phyloP scores from a whole-genome alignment of 2,329 filamentous ascomycete genomes.

The Ceratocystis colombiana region DNA sequence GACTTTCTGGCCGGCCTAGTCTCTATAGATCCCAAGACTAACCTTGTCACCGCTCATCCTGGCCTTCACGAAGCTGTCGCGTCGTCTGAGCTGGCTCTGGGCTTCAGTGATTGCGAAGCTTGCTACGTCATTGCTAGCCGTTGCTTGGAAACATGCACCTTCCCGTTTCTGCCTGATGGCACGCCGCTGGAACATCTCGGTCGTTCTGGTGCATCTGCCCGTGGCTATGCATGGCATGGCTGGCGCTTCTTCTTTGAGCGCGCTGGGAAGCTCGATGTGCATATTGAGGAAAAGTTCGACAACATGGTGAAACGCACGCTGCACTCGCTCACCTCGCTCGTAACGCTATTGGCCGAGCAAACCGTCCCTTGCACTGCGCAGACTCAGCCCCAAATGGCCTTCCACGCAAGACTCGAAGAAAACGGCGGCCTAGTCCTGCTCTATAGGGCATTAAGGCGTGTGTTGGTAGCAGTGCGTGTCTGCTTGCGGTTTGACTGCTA shows the following conservation, averaged over 20 bases:
- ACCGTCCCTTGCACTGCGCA: constrained; percentile 23
- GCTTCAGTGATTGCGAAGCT: constrained; percentile 23
- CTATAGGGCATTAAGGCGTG: constrained; percentile 19
- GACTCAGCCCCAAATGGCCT: constrained; percentile 21
- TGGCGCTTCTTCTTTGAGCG: constrained; percentile 25
- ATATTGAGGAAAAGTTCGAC: constrained; percentile 25
- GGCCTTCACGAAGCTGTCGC: constrained; percentile 23
- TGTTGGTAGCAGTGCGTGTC: constrained; percentile 20
- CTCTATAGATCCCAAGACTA: constrained; percentile 7
- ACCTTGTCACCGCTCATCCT: constrained; percentile 11
- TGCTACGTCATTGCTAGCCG: constrained; percentile 25
- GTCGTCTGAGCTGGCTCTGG: constrained; percentile 16
- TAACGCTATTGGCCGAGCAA: constrained; percentile 23
- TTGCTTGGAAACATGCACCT: constrained; percentile 24
- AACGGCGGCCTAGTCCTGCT: constrained; percentile 23
- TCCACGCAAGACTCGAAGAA: constrained; percentile 23
- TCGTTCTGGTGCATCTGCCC: constrained; percentile 12
- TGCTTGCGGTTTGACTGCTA: constrained; percentile 24
- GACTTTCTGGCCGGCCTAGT: constrained; percentile 19
- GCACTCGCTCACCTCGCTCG: constrained; percentile 23
- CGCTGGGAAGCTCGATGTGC: constrained; percentile 22
- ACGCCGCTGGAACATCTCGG: constrained; percentile 23
- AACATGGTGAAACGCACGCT: constrained; percentile 25
- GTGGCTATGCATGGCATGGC: constrained; percentile 21
- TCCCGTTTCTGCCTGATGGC: constrained; percentile 24